phyloP scores from a whole-genome alignment of 2,329 filamentous ascomycete species.

The Xylaria digitata region DNA sequence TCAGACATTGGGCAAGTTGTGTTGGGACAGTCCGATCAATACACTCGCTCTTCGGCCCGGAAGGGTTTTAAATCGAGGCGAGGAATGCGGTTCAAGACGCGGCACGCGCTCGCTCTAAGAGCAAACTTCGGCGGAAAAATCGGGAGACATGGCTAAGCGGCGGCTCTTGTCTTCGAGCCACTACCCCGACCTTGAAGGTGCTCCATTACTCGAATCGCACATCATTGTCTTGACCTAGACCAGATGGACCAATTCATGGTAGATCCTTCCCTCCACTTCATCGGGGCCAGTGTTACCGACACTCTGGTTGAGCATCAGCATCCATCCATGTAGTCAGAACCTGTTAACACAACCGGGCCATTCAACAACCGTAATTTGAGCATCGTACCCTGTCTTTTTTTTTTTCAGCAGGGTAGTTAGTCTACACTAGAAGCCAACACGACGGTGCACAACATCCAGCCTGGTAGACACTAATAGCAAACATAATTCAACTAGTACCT shows the following conservation, averaged over 20 bases:
- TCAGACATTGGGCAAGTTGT: conserved; percentile 36
- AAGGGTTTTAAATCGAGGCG: conserved; percentile 42
- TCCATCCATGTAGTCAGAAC: conserved; percentile 22
- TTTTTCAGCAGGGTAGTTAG: conserved; percentile 38
- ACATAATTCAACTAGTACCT: conserved; percentile 39
- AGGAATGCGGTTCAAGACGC: conserved; percentile 46
- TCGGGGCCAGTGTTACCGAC: conserved; percentile 39
- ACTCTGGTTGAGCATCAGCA: conserved; percentile 17
- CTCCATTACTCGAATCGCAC: conserved; percentile 40
- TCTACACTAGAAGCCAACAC: conserved; percentile 45
- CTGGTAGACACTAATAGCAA: conserved; percentile 33
- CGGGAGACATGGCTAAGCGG: conserved; percentile 26
- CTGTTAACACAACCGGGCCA: conserved; percentile 41
- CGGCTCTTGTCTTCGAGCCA: conserved; percentile 47
- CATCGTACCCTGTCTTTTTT: conserved; percentile 27
- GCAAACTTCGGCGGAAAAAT: conserved; percentile 6
- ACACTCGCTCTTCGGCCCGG: conserved; percentile 46
- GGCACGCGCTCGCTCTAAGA: conserved; percentile 25
- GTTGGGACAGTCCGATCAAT: conserved; percentile 47
- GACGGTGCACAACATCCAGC: conserved; percentile 39
- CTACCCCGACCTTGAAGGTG: conserved; percentile 42
- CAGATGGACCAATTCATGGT: conserved; percentile 35
- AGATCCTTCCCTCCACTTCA: conserved; percentile 38
- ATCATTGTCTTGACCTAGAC: conserved; percentile 37
- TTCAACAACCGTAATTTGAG: conserved; percentile 11